These are phyloP conservation scores for Pilaira anomala DNA, from an alignment of 192 early-diverging fungal species.

Conservation along the genomic window DNA sequence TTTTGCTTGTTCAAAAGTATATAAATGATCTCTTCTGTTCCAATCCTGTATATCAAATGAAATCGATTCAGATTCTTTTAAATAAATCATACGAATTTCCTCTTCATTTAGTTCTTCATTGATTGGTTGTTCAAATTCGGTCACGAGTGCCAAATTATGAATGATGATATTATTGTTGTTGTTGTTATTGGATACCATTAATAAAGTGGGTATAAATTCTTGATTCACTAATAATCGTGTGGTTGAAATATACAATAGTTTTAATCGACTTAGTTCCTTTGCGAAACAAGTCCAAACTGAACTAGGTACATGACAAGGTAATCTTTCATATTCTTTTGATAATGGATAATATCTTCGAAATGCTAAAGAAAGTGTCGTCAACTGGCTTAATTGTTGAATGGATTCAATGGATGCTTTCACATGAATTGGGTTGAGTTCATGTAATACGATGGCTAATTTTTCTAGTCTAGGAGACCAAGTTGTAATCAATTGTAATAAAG, in stretches of 20 bases:
- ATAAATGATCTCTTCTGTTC: slow-evolving; percentile 13
- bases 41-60: slow-evolving; percentile 2
- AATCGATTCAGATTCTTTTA: neutral
- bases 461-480: slow-evolving; percentile 23
- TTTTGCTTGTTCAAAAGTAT: slow-evolving; percentile 21
- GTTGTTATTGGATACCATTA: neutral
- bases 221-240: slow-evolving; percentile 8
- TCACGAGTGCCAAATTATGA: slow-evolving; percentile 24
- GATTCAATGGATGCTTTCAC: slow-evolving; percentile 3
- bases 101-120: neutral
- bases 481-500: slow-evolving; percentile 15
- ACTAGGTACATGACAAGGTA: slow-evolving; percentile 26
- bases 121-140: neutral
- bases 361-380: slow-evolving; percentile 30
- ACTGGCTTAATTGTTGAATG: neutral
- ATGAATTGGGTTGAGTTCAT: slow-evolving; percentile 18
- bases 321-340: slow-evolving; percentile 9
- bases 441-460: slow-evolving; percentile 28
- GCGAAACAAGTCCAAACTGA: slow-evolving; percentile 21
- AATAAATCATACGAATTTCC: neutral
- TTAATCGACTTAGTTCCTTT: slow-evolving; percentile 2
- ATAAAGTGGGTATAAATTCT: slow-evolving; percentile 20
- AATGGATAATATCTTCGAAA: slow-evolving; percentile 23
- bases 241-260: slow-evolving; percentile 27
- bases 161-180: slow-evolving; percentile 26